Conservation (phyloP, 2,329 filamentous ascomycete species). For the Exophiala dermatitidis region DNA sequence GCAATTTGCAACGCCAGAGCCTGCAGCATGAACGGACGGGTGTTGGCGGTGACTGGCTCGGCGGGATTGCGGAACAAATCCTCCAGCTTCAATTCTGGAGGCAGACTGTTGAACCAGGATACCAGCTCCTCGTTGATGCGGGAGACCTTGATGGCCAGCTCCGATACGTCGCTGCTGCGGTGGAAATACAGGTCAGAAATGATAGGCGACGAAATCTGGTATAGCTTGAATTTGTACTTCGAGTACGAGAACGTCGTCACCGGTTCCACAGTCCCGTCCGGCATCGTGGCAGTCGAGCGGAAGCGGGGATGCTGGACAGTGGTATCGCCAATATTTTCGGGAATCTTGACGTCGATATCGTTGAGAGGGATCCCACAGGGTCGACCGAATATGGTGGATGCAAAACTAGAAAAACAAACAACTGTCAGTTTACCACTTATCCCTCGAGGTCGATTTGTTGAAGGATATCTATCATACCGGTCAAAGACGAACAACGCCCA, state of each 20-base stretch:
- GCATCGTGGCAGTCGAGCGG: constrained; percentile 16
- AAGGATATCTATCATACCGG: constrained; percentile 3
- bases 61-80: constrained; percentile 8
- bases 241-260: constrained; percentile 21
- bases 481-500: constrained; percentile 19
- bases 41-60: constrained; percentile 8
- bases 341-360: constrained; percentile 16
- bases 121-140: constrained; percentile 15
- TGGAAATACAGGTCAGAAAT: constrained; percentile 20
- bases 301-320: constrained; percentile 13
- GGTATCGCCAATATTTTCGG: constrained; percentile 18
- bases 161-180: constrained; percentile 12
- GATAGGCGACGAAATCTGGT: constrained; percentile 22
- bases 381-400: constrained; percentile 16
- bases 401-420: constrained; percentile 5
- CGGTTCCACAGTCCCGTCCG: constrained; percentile 11
- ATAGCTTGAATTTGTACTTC: constrained; percentile 21
- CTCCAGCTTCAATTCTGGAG: constrained; percentile 18
- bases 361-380: constrained; percentile 13
- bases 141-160: constrained; percentile 11
- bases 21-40: constrained; percentile 30
- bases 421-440: too few species aligned
- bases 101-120: constrained; percentile 12
- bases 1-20: constrained; percentile 40
- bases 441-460: too few species aligned